Percentiles rank a stretch among this genome's conserved stretches.
These are phyloP conservation scores for Sordariomycetes sp. DNA, from an alignment of 2,329 filamentous ascomycete species.

Conservation along the genomic window DNA sequence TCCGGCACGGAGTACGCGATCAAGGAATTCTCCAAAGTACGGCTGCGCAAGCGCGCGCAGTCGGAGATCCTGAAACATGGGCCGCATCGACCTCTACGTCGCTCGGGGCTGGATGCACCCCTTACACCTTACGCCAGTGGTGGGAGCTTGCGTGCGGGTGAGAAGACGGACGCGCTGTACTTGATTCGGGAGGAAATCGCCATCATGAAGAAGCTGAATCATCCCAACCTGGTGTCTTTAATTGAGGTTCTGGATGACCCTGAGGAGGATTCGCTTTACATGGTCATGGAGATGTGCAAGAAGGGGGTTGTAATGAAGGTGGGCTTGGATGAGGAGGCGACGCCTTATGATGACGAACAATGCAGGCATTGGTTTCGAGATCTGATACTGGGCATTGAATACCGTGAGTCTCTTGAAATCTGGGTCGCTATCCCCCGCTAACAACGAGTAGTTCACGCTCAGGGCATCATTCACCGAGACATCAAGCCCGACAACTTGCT, in stretches of 20 bases:
- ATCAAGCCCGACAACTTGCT: constrained; percentile 98
- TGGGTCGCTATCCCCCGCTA: background rate
- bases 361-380: constrained; percentile 93
- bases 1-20: constrained; percentile 90
- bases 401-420: constrained; percentile 46
- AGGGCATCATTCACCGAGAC: constrained; percentile 90
- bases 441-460: constrained; percentile 62
- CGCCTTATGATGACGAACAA: constrained; percentile 72
- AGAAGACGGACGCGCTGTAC: constrained; percentile 64
- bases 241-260: constrained; percentile 95
- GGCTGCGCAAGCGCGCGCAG: constrained; percentile 80
- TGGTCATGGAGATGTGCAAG: constrained; percentile 98
- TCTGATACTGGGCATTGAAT: constrained; percentile 89
- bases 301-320: constrained; percentile 97
- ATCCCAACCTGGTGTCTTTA: constrained; percentile 85
- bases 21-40: constrained; percentile 94
- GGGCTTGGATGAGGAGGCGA: constrained; percentile 70
- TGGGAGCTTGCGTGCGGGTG: constrained; percentile 29
- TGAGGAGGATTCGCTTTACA: constrained; percentile 90
- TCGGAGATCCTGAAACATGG: constrained; percentile 66
- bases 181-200: constrained; percentile 94
- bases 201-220: constrained; percentile 98
- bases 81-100: constrained; percentile 25
- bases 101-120: constrained; percentile 16
- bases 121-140: constrained; percentile 13